phyloP scores from a whole-genome alignment of 139 green algal genomes.

The Chlorella vulgaris region DNA sequence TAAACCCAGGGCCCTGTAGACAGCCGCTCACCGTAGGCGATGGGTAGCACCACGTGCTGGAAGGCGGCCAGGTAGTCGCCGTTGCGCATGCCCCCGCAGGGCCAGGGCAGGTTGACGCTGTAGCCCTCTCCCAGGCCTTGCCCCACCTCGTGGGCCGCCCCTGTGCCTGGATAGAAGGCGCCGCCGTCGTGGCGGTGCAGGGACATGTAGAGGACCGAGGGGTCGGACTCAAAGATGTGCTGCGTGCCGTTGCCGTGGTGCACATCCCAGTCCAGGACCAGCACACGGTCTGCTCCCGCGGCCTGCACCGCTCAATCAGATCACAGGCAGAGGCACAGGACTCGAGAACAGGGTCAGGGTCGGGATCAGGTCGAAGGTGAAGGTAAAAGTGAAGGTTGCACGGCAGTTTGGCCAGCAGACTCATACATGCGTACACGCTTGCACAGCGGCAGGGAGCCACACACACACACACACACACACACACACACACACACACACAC shows the following conservation, averaged over 20 bases:
- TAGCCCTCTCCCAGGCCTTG: slow-evolving; percentile 47
- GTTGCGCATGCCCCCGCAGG: slow-evolving; percentile 53
- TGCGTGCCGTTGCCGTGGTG: slow-evolving; percentile 73
- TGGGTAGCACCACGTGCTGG: slow-evolving; percentile 72
- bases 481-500: too few relatives aligned
- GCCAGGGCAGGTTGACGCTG: slow-evolving; percentile 79
- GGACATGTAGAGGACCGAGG: slow-evolving; percentile 68
- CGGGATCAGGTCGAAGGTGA: not conserved
- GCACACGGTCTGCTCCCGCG: slow-evolving; percentile 35
- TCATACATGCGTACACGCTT: too few relatives aligned
- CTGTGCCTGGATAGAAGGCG: slow-evolving; percentile 49
- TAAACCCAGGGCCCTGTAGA: too few relatives aligned
- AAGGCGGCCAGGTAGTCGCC: slow-evolving; percentile 70
- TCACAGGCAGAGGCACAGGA: not conserved
- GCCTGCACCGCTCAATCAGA: not conserved
- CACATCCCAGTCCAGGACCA: slow-evolving; percentile 63
- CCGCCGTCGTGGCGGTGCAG: slow-evolving; percentile 57
- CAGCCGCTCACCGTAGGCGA: slow-evolving; percentile 56
- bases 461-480: too few relatives aligned
- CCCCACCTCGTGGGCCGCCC: slow-evolving; percentile 39
- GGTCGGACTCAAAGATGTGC: slow-evolving; percentile 73
- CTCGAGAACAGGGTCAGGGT: not conserved
- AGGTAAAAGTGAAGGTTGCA: not conserved
- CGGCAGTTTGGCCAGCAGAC: too few relatives aligned
- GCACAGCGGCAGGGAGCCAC: too few relatives aligned